These are phyloP conservation scores for Dryas octopetala DNA, from an alignment of 306 rosid species.

Conservation along the genomic window DNA sequence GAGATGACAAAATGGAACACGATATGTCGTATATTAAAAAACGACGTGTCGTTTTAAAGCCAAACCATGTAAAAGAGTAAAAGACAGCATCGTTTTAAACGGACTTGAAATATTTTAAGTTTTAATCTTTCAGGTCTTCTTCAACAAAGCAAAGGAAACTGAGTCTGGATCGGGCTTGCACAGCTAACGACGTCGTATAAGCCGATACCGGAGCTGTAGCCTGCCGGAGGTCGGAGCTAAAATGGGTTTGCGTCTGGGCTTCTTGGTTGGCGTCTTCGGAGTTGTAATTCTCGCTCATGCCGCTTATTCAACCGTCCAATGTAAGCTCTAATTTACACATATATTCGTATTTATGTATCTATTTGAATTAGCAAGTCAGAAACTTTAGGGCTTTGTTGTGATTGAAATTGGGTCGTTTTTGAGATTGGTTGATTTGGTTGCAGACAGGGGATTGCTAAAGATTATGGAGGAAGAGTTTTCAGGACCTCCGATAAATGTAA, in stretches of 20 bases:
- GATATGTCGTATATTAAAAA: not conserved
- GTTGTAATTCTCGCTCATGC: constrained; percentile 62
- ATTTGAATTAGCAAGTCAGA: constrained; percentile 1
- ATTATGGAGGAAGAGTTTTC: constrained; percentile 87
- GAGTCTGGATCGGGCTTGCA: not conserved
- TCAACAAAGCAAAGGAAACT: not conserved
- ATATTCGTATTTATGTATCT: not conserved
- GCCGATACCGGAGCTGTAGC: constrained; percentile 16
- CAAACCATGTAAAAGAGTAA: no score
- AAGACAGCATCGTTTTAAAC: no score
- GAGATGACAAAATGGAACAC: not conserved
- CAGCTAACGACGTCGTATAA: constrained; percentile 12
- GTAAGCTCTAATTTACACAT: constrained; percentile 32
- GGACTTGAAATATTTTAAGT: no score
- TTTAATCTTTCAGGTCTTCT: constrained; percentile 30
- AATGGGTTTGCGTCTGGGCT: constrained; percentile 31
- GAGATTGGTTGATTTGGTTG: constrained; percentile 28
- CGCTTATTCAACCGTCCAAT: constrained; percentile 71
- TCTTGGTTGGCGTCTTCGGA: constrained; percentile 60
- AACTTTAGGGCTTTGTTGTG: not conserved
- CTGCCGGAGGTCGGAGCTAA: constrained; percentile 26
- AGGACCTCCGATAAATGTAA: constrained; percentile 70
- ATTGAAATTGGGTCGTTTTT: not conserved
- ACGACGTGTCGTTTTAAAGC: no score
- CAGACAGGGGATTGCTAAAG: constrained; percentile 84